A percentile compares a stretch with the other conserved stretches of the same genome.
These are phyloP conservation scores for Paracoccidioides brasiliensis DNA, from an alignment of 2,329 filamentous ascomycete species.

Conservation along the genomic window DNA sequence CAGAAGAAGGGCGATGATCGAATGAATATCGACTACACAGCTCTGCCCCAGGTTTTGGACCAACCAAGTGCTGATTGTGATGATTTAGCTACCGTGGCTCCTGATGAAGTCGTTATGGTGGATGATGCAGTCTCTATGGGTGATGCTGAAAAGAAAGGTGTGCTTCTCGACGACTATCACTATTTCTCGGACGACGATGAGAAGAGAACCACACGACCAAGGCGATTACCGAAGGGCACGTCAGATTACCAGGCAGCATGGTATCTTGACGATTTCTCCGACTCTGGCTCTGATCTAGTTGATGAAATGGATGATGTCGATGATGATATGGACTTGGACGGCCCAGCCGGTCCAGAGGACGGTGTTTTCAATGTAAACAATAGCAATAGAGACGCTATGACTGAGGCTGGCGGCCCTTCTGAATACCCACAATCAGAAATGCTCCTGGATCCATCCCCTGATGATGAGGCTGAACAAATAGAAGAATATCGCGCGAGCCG, in stretches of 20 bases:
- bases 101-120: constrained; percentile 70
- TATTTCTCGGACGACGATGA: constrained; percentile 95
- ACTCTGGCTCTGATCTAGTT: constrained; percentile 73
- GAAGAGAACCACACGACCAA: constrained; percentile 48
- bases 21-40: constrained; percentile 55
- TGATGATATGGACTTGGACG: constrained; percentile 39
- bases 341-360: constrained; percentile 61
- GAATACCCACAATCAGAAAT: constrained; percentile 91
- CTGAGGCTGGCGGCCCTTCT: constrained; percentile 59
- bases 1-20: constrained; percentile 45
- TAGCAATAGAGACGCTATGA: constrained; percentile 42
- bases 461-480: constrained; percentile 73
- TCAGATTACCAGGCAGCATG: constrained; percentile 90
- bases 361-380: constrained; percentile 50
- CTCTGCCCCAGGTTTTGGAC: constrained; percentile 44
- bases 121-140: constrained; percentile 45
- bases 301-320: constrained; percentile 54
- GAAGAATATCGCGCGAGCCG: constrained; percentile 68
- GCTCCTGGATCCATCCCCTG: constrained; percentile 65
- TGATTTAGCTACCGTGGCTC: constrained; percentile 68
- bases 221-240: constrained; percentile 74
- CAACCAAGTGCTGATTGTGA: constrained; percentile 67
- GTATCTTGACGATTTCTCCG: constrained; percentile 73
- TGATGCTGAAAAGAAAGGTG: constrained; percentile 59
- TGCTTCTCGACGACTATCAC: constrained; percentile 89